phyloP scores from a whole-genome alignment of 306 rosid genomes.

The Astragalus glycyphyllos region DNA sequence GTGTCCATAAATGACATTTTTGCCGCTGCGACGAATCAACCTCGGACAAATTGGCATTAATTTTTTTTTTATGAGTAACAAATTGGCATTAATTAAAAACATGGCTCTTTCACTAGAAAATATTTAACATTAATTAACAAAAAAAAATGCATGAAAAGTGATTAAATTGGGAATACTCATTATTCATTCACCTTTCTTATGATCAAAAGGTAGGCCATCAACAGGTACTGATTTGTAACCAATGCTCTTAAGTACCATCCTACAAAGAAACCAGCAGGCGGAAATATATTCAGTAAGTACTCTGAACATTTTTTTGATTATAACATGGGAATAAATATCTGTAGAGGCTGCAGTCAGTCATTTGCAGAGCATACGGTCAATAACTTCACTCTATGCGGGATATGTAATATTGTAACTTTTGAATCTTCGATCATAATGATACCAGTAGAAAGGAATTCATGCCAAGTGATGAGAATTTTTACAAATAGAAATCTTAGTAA shows the following conservation, averaged over 20 bases:
- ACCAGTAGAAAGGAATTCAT: conserved; percentile 20
- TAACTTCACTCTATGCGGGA: conserved; percentile 13
- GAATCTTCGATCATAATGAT: conserved; percentile 32
- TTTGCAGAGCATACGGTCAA: conserved; percentile 26
- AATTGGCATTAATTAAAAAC: conserved; percentile 10
- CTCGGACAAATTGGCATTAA: too few species aligned
- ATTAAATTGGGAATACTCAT: conserved; percentile 15
- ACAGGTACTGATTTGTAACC: conserved; percentile 91
- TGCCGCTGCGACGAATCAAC: too few species aligned
- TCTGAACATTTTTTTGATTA: conserved; percentile 23
- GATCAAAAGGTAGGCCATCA: conserved; percentile 84
- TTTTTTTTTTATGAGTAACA: too few species aligned
- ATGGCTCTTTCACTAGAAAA: conserved; percentile 25
- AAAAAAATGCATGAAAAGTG: background rate
- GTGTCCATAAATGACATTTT: too few species aligned
- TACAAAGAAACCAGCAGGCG: conserved; percentile 48
- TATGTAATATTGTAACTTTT: conserved; percentile 3
- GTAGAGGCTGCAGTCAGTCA: conserved; percentile 28
- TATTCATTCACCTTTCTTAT: conserved; percentile 66
- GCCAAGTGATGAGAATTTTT: conserved; percentile 34
- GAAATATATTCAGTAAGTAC: conserved; percentile 14
- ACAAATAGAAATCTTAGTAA: conserved; percentile 22
- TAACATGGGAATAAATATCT: conserved; percentile 14
- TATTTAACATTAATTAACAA: conserved; percentile 8
- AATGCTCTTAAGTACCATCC: conserved; percentile 92